phyloP scores from a whole-genome alignment of 2,329 filamentous ascomycete species.

The Monilinia laxa region DNA sequence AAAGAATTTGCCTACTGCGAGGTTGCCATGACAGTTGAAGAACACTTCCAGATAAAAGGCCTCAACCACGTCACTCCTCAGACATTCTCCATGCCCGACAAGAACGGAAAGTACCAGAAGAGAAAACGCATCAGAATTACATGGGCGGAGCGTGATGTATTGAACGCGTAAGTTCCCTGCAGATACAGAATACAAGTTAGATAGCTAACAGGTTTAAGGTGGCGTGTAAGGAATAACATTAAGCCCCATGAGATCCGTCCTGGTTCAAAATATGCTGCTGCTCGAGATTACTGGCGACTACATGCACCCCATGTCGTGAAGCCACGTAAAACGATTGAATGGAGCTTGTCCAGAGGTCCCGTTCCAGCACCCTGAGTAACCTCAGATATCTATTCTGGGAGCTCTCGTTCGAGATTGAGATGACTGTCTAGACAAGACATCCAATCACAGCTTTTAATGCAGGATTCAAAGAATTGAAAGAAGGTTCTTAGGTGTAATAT shows the following conservation, averaged over 20 bases:
- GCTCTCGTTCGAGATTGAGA: neutral
- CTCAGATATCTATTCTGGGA: neutral
- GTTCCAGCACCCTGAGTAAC: neutral
- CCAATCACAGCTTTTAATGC: neutral
- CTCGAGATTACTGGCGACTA: neutral
- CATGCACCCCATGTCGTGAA: neutral
- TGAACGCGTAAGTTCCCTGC: neutral
- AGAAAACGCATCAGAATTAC: neutral
- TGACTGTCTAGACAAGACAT: neutral
- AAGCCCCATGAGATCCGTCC: neutral
- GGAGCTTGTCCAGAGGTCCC: neutral
- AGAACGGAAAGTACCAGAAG: neutral
- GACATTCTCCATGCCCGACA: neutral
- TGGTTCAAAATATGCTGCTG: neutral
- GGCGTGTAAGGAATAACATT: neutral
- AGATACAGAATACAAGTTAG: neutral
- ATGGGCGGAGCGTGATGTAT: neutral
- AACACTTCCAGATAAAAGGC: neutral
- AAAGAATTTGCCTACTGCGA: neutral
- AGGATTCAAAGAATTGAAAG: neutral
- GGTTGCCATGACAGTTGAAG: neutral
- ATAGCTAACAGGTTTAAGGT: neutral
- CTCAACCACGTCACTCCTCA: neutral
- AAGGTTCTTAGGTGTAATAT: neutral
- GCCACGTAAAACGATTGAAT: neutral